Evolutionary conservation across 305 asterid genomes (phyloP), one percentile per base, ranked within the genome.

Genomic region (Caryopteris hybrid): DNA sequence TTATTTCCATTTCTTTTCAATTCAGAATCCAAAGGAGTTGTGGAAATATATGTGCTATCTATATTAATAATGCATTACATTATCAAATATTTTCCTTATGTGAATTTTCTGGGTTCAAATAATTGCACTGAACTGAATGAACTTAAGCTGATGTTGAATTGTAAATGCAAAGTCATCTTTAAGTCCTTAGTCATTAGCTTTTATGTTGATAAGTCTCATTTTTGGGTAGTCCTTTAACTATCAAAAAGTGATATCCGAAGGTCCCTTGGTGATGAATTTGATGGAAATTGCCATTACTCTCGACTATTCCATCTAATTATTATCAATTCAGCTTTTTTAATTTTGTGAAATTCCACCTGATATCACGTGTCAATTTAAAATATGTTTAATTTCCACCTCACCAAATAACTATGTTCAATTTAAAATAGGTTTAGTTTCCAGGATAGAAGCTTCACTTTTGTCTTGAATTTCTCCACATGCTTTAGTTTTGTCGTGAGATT

Each of bases 1-100:
- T 81, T 64, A 42, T 58, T 61, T 69, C 59, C 62, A 46, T 63
- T 60, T 60, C 13, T 50, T 48, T 75, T 64, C 61, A 66, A 12
- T 17, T 56, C 45, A 17, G 27, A 52, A 13, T 47, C 56, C 21
- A 29, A 5, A 14, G 25, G 60, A 47, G 8, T 41, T 12, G 17
- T 63, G 17, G 68, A 63, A 47, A 10, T 64, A 38, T 56, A 27
- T 61, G 72, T 57, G 41, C 14, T 69, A 36, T 56, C 46, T 33
- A 39, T 39, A 54, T 21, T 45, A 2, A 31, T 31, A 1, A 18
- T 66, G 54, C 51, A n/a, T 70, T 71, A 61, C 22, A 16, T 57
- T 50, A 27, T 34, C 21, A 20, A 22, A 9, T 39, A 10, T 38
- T 1, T 48, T 58, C 51, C 18, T 21, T 18, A 34, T 57, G 64